Conservation (phyloP, 108 stramenopile genomes). For the Hondaea fermentalgiana region DNA sequence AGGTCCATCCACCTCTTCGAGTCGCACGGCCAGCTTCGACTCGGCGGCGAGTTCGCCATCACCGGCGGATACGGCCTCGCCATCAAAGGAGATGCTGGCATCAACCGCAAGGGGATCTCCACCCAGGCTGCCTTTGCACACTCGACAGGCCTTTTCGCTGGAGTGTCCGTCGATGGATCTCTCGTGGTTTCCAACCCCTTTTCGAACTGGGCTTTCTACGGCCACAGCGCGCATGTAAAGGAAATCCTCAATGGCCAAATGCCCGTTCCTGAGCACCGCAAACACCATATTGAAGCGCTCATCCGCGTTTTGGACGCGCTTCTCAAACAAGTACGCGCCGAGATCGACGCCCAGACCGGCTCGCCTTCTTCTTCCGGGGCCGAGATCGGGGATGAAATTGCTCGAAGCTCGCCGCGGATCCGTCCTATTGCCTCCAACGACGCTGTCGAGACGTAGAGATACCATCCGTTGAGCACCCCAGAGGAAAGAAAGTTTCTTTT, state of each 20-base stretch:
- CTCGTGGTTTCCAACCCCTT: not conserved
- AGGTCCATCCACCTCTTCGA: constrained; percentile 8
- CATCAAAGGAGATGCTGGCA: not conserved
- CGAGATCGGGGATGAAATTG: not conserved
- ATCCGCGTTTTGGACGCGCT: not conserved
- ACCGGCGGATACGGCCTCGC: not conserved
- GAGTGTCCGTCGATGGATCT: not conserved
- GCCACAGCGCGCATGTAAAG: not conserved
- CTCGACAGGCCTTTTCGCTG: not conserved
- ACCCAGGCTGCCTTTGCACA: not conserved
- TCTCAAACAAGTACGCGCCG: not conserved
- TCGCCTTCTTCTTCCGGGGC: not conserved
- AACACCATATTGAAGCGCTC: not conserved
- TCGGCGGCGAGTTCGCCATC: not conserved
- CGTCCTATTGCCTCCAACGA: too few species aligned
- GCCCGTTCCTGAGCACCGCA: not conserved
- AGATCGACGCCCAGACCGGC: not conserved
- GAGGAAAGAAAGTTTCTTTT: too few species aligned
- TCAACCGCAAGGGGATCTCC: not conserved
- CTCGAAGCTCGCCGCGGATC: too few species aligned
- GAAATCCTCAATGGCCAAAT: not conserved
- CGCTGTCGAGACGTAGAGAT: too few species aligned
- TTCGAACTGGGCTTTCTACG: not conserved
- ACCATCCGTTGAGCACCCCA: too few species aligned
- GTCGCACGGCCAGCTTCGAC: constrained; percentile 5